Base-by-base conservation (phyloP, 805 yeast species). In the Peterozyma toletana region DNA sequence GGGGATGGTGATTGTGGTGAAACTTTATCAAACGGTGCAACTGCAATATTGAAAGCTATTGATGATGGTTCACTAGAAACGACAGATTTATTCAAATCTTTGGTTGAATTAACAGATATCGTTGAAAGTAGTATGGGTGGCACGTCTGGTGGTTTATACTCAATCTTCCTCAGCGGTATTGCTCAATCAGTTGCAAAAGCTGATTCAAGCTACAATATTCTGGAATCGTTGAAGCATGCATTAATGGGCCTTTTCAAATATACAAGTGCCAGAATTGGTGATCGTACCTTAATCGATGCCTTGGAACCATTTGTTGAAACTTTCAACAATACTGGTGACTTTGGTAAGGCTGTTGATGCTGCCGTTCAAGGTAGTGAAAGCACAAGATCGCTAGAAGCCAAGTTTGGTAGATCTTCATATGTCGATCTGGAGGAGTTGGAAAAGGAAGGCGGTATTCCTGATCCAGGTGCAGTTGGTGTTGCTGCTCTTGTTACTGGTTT, bases 111-210 rank as follows among this genome's bases (percentile, higher is more conserved):
- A 40, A 86, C 96, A 3, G 95, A 88, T 44, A 62, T 84, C 16
- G 88, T 90, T 33, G 97, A 90, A 59, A 57, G 63, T 18, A 79
- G 78, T n/a, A 91, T 91, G 97, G 98, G 97, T 42, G 98, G 98
- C 41, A 91, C 98, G 0, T 86, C 95, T 1, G 98, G 98, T 42
- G 97, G 96, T 1, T 63, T 90, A 34, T 90, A 90, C 62, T 85
- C 96, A 2, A 91, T 90, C 44, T 86, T 71, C 63, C 68, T 91
- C 48, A 78, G 95, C 33, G 87, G 95, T 1, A 71, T 90, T 48
- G 83, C 86, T 1, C 67, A 71, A 46, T 54, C 70, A 39, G 56
- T 77, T 40, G 67, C 68, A 48, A 68, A 73, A 33, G 73, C 75
- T 9, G 62, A 80, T n/a, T 54, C 64, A 14, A 45, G 58, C 10